Conservation (phyloP, 768 basidiomycete genomes). For the Panaeolus papilionaceus region DNA sequence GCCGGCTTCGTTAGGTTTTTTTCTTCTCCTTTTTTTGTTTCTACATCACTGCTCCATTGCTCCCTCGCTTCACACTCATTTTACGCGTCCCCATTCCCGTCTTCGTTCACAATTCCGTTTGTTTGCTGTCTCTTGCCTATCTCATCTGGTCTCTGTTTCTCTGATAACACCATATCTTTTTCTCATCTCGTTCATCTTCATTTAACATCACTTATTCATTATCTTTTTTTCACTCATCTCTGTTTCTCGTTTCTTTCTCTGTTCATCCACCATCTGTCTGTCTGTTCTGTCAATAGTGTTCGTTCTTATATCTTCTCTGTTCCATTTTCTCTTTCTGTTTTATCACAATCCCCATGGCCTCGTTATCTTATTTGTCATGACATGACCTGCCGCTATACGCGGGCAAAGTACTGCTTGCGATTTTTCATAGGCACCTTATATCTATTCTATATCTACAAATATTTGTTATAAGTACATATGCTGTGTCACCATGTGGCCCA, state of each 20-base stretch:
- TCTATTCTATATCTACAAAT: slow-evolving; percentile 52
- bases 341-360: slow-evolving; percentile 30
- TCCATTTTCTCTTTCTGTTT: slow-evolving; percentile 19
- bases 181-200: neutral
- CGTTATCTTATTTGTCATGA: slow-evolving; percentile 34
- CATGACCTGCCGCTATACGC: slow-evolving; percentile 27
- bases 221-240: slow-evolving; percentile 21
- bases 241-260: slow-evolving; percentile 21
- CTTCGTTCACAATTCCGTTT: neutral
- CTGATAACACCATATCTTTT: neutral
- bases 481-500: slow-evolving; percentile 29
- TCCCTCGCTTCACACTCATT: slow-evolving; percentile 7
- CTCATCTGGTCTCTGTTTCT: slow-evolving; percentile 22
- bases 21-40: neutral
- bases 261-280: slow-evolving; percentile 25
- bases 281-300: slow-evolving; percentile 29
- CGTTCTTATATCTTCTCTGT: slow-evolving; percentile 21
- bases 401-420: slow-evolving; percentile 31
- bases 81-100: slow-evolving; percentile 13
- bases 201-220: slow-evolving; percentile 23
- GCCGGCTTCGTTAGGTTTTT: neutral
- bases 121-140: slow-evolving; percentile 20
- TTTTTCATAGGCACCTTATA: slow-evolving; percentile 38
- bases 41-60: slow-evolving; percentile 25
- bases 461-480: slow-evolving; percentile 41